Conservation (phyloP, 2,329 filamentous ascomycete genomes). For the Microsporum canis region DNA sequence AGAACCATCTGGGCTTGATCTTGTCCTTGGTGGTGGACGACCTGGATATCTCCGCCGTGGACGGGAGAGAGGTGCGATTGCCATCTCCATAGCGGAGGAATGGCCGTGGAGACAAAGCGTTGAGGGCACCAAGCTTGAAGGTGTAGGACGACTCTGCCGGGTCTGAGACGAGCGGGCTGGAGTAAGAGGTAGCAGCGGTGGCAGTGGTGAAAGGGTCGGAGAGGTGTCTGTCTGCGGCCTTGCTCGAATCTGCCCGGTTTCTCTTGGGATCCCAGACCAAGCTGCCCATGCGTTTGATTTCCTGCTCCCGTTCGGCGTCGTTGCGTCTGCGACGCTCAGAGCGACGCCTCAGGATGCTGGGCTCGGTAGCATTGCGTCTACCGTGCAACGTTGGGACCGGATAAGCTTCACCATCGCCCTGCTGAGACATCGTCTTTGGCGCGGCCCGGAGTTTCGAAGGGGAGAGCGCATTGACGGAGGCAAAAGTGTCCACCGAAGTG, state of each 20-base stretch:
- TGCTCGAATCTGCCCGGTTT: conserved; percentile 45
- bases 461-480: conserved; percentile 8
- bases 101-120: conserved; percentile 73
- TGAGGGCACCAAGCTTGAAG: conserved; percentile 69
- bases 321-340: conserved; percentile 67
- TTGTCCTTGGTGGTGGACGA: conserved; percentile 41
- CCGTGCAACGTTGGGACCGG: conserved; percentile 41
- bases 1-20: conserved; percentile 36
- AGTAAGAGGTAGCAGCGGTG: conserved; percentile 25
- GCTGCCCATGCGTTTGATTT: conserved; percentile 68
- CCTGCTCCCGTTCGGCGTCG: conserved; percentile 69
- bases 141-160: conserved; percentile 50
- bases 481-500: conserved; percentile 17
- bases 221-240: conserved; percentile 46
- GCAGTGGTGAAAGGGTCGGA: conserved; percentile 56
- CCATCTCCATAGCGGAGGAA: conserved; percentile 64
- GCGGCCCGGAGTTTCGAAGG: conserved; percentile 12
- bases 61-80: conserved; percentile 43
- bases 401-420: conserved; percentile 33
- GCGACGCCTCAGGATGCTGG: conserved; percentile 51
- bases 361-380: conserved; percentile 50
- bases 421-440: conserved; percentile 24
- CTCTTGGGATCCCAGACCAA: conserved; percentile 55
- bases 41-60: conserved; percentile 36
- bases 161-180: neutral